Evolutionary conservation across 768 basidiomycete genomes (phyloP).

Genomic region (Lentinus brumalis): DNA sequence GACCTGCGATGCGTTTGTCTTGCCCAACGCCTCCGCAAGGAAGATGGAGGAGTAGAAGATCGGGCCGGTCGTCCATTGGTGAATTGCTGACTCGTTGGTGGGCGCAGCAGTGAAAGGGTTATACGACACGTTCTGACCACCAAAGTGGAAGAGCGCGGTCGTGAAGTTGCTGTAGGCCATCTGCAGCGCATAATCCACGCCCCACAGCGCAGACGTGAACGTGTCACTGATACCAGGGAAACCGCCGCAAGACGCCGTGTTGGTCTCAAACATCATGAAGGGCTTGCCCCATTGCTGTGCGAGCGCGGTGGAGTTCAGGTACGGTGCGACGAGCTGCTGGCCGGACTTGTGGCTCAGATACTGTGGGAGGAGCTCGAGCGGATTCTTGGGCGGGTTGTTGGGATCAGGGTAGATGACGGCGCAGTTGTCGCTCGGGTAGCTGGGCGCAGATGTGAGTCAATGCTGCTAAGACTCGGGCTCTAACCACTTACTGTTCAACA

Average conservation of each 20-base stretch:
- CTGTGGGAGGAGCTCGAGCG: constrained; percentile 47
- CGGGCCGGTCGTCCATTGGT: constrained; percentile 73
- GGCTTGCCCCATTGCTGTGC: constrained; percentile 42
- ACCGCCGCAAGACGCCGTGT: constrained; percentile 53
- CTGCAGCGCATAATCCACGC: constrained; percentile 51
- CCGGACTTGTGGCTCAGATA: constrained; percentile 65
- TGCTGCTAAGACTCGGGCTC: neutral
- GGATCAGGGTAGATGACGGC: constrained; percentile 40
- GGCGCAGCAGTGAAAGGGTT: constrained; percentile 62
- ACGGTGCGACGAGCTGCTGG: constrained; percentile 48
- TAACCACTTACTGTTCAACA: constrained; percentile 51
- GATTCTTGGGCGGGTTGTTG: constrained; percentile 40
- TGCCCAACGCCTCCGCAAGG: constrained; percentile 70
- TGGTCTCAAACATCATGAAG: constrained; percentile 58
- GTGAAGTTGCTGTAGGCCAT: constrained; percentile 51
- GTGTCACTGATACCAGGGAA: constrained; percentile 56
- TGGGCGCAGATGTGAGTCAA: constrained; percentile 20
- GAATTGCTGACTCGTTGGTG: constrained; percentile 53
- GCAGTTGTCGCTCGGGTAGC: constrained; percentile 66
- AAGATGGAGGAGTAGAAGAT: constrained; percentile 74
- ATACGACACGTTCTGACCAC: constrained; percentile 64
- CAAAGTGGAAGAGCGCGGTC: constrained; percentile 48
- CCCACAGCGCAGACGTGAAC: constrained; percentile 56
- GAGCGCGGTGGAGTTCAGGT: constrained; percentile 46
- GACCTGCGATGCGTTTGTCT: constrained; percentile 50